Conservation (phyloP, 1,139 yeast species). For the Hyphopichia pseudoburtonii region DNA sequence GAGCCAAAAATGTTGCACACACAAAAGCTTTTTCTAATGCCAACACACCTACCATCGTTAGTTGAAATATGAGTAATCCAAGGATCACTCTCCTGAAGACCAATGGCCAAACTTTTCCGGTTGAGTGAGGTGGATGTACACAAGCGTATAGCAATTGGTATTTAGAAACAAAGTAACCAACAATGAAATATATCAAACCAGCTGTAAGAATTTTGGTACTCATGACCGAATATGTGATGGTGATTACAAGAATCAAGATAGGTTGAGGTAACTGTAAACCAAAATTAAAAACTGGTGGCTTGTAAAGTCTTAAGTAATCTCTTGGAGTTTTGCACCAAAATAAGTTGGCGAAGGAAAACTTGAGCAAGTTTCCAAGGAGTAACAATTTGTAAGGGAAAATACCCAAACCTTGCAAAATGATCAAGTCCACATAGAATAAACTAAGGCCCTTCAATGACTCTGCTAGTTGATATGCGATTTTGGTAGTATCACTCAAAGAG, state of each 20-base stretch:
- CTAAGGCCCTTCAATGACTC: constrained; percentile 68
- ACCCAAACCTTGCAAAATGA: constrained; percentile 73
- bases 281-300: constrained; percentile 65
- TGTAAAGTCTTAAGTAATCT: constrained; percentile 43
- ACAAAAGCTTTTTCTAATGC: constrained; percentile 77
- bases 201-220: constrained; percentile 66
- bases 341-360: constrained; percentile 56
- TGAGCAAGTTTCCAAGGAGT: constrained; percentile 60
- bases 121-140: constrained; percentile 70
- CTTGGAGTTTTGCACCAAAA: constrained; percentile 59
- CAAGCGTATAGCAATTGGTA: constrained; percentile 65
- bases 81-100: constrained; percentile 57
- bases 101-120: constrained; percentile 72
- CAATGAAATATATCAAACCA: constrained; percentile 58
- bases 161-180: constrained; percentile 66
- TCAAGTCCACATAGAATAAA: constrained; percentile 71
- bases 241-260: constrained; percentile 57
- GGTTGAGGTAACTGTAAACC: constrained; percentile 69
- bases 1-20: constrained; percentile 68
- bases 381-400: constrained; percentile 74
- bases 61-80: constrained; percentile 66
- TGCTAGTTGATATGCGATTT: constrained; percentile 69
- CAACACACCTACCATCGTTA: constrained; percentile 89
- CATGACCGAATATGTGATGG: constrained; percentile 61
- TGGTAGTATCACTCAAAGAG: constrained; percentile 65